Percentiles rank a stretch among this genome's conserved stretches.
phyloP scores from a whole-genome alignment of 495 filamentous ascomycete genomes.

The Lophiotrema nucula region DNA sequence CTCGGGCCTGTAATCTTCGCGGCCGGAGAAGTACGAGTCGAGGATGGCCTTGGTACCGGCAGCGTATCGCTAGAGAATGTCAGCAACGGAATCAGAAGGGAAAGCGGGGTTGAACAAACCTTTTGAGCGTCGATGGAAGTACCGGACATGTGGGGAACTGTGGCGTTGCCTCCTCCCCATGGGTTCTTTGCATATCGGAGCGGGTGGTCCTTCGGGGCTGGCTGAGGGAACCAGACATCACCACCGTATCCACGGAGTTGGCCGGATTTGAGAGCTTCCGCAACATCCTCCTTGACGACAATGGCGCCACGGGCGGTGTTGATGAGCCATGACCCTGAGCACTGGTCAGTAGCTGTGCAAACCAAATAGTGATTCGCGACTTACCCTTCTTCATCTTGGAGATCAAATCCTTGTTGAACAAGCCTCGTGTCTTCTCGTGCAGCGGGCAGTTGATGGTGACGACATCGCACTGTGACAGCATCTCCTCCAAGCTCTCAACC shows the following conservation, averaged over 20 bases:
- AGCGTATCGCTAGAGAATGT: constrained; percentile 64
- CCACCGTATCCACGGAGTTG: constrained; percentile 97
- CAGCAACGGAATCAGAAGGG: not conserved
- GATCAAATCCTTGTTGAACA: constrained; percentile 99
- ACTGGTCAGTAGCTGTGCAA: not conserved
- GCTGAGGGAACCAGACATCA: constrained; percentile 92
- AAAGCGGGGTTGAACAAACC: constrained; percentile 7
- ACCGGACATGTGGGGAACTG: constrained; percentile 97
- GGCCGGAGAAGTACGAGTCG: constrained; percentile 83
- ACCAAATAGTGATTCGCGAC: constrained; percentile 18
- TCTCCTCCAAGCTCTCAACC: constrained; percentile 85
- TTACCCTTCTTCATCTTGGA: constrained; percentile 97
- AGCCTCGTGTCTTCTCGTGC: constrained; percentile 91
- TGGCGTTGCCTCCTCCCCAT: constrained; percentile 95
- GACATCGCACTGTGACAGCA: constrained; percentile 93
- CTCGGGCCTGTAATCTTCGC: constrained; percentile 80
- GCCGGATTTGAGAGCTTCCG: constrained; percentile 85
- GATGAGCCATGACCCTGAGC: constrained; percentile 86
- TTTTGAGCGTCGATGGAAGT: constrained; percentile 97
- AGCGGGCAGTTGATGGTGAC: constrained; percentile 99
- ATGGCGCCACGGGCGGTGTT: constrained; percentile 99
- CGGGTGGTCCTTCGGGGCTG: constrained; percentile 89
- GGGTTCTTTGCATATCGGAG: constrained; percentile 92
- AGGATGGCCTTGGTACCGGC: constrained; percentile 85
- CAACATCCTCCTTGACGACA: constrained; percentile 98